A percentile compares a stretch with the other conserved stretches of the same genome.
phyloP scores from a whole-genome alignment of 192 early-diverging fungal species.

The Pilobolus umbonatus region DNA sequence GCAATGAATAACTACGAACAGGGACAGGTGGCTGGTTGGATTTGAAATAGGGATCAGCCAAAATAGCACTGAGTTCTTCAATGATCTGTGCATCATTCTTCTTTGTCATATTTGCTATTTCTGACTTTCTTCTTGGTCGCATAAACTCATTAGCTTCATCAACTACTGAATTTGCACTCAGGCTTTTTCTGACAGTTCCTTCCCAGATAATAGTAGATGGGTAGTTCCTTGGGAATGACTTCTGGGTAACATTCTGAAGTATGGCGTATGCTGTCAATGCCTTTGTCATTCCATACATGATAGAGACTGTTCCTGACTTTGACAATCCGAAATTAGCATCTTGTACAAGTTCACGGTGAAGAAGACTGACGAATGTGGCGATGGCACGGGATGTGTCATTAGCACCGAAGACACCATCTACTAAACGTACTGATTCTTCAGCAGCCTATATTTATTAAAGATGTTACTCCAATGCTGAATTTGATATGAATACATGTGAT shows the following conservation, averaged over 20 bases:
- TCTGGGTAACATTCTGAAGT: constrained; percentile 75
- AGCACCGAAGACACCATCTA: constrained; percentile 94
- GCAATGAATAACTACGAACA: too few species aligned
- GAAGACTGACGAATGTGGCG: constrained; percentile 71
- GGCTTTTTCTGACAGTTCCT: constrained; percentile 57
- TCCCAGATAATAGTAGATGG: constrained; percentile 50
- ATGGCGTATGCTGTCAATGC: constrained; percentile 82
- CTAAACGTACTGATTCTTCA: constrained; percentile 79
- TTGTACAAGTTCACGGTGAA: constrained; percentile 67
- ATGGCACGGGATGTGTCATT: constrained; percentile 92
- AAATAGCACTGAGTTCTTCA: too few species aligned
- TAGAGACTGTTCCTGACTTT: constrained; percentile 59
- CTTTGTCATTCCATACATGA: constrained; percentile 69
- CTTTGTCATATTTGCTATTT: too few species aligned
- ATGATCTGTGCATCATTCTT: too few species aligned
- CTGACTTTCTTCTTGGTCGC: too few species aligned
- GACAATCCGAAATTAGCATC: constrained; percentile 60
- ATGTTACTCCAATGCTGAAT: too few species aligned
- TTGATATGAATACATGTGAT: not conserved
- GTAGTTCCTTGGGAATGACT: constrained; percentile 40
- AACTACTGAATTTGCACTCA: too few species aligned
- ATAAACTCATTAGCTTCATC: too few species aligned
- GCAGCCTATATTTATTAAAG: constrained; percentile 57
- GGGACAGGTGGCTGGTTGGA: too few species aligned
- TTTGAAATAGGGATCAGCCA: too few species aligned